Evolutionary conservation across 2,329 filamentous ascomycete genomes (phyloP), one percentile per base, ranked within the genome.

Genomic region (Helotiales sp.): DNA sequence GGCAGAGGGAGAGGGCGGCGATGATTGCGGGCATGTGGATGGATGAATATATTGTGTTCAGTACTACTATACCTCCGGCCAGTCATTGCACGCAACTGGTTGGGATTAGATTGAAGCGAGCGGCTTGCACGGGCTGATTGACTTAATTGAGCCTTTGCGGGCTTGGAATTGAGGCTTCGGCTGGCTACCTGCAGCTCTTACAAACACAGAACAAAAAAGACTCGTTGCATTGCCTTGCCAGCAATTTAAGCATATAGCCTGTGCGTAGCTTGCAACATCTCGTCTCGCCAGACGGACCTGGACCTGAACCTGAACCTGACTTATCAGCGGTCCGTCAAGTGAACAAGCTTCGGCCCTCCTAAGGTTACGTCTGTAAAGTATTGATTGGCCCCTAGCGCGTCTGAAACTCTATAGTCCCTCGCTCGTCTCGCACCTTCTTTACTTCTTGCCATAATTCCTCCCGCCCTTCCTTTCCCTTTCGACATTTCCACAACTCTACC

Each of bases 1-100:
- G 64, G 67, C 19, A 57, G 66, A 47, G 61, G 66, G 12, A 63
- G 65, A 59, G 65, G 74, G 1, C 67, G 76, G 49, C 71, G 76
- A 8, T 58, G 68, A 46, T 70, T 30, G 55, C 47, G 57, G 57
- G 53, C 31, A 52, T 42, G 38, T 52, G 50, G 29, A 52, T 30
- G 30, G n/a, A 19, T 25, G 19, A n/a, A n/a, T n/a, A n/a, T n/a
- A 24, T 44, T 44, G 40, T 44, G 40, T 44, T 25, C 15, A 19
- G 36, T 40, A 19, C 22, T 34, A 44, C 25, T 48, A 30, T 48
- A 22, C 25, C 46, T 44, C 40, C 31, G n/a, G n/a, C n/a, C n/a
- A n/a, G n/a, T n/a, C n/a, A n/a, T n/a, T 42, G 4, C 30, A 29
- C 29, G 17, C 13, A 48, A 53, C 38, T 44, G 55, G 50, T 54